Conservation (phyloP, 805 yeast species). For the Metschnikowia koreensis region DNA sequence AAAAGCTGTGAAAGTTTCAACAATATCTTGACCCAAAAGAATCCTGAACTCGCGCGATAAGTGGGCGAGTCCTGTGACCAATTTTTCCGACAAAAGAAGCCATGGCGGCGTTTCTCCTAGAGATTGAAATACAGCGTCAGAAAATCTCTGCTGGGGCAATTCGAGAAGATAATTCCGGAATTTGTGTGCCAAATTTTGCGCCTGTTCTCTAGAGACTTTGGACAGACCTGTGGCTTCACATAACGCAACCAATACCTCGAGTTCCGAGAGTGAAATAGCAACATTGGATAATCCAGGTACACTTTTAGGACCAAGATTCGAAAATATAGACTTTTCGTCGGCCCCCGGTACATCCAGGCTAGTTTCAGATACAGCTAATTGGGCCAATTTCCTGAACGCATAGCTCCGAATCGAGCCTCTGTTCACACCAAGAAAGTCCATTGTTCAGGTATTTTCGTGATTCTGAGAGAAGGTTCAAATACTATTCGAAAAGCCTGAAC, state of each 20-base stretch:
- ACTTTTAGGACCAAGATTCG: neutral
- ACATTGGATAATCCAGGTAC: conserved; percentile 17
- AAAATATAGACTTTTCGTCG: neutral
- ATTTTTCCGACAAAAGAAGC: conserved; percentile 31
- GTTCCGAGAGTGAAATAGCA: conserved; percentile 50
- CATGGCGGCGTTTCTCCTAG: conserved; percentile 31
- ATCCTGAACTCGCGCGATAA: conserved; percentile 27
- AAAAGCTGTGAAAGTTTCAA: conserved; percentile 29
- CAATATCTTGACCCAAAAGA: conserved; percentile 22
- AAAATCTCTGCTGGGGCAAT: conserved; percentile 44
- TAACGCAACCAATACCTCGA: conserved; percentile 56
- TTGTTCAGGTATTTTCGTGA: conserved; percentile 7
- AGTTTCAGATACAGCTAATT: conserved; percentile 21
- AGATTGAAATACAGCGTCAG: conserved; percentile 32
- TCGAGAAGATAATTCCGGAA: conserved; percentile 48
- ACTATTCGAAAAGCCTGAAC: too few species aligned
- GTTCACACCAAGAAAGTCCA: conserved; percentile 40
- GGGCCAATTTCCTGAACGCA: conserved; percentile 38
- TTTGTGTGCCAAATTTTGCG: conserved; percentile 41
- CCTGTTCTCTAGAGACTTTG: conserved; percentile 37
- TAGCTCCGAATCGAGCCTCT: conserved; percentile 40
- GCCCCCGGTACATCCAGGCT: neutral
- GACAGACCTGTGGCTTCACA: conserved; percentile 28
- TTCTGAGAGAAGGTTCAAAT: neutral
- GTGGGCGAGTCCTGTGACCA: conserved; percentile 33